Percentiles rank a stretch among this genome's conserved stretches.
phyloP scores from a whole-genome alignment of 1,284 basidiomycete species.

The Earliella scabrosa region DNA sequence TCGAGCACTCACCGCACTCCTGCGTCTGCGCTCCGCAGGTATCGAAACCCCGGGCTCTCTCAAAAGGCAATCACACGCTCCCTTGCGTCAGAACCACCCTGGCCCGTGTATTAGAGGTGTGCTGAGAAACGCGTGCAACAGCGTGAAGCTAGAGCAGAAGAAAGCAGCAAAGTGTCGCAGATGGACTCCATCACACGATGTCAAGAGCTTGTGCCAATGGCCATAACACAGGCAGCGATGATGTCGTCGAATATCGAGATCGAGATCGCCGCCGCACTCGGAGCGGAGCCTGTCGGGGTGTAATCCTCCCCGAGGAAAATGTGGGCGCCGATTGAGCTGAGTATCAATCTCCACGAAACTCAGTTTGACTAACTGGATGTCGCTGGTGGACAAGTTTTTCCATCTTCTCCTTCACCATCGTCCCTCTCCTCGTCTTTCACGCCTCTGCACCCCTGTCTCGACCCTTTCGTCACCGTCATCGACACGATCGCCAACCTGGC shows the following conservation, averaged over 20 bases:
- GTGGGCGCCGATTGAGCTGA: no score
- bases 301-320: no score
- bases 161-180: neutral
- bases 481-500: slow-evolving; percentile 17
- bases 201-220: no score
- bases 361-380: no score
- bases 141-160: neutral
- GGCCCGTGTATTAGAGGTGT: no score
- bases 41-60: slow-evolving; percentile 7
- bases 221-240: no score
- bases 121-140: neutral
- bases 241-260: no score
- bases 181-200: no score
- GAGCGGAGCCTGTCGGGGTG: no score
- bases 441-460: neutral
- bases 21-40: slow-evolving; percentile 6
- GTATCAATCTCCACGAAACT: neutral
- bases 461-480: neutral
- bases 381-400: neutral
- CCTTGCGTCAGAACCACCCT: neutral
- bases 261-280: no score
- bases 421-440: neutral
- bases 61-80: slow-evolving; percentile 14
- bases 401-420: neutral
- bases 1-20: slow-evolving; percentile 1